Evolutionary conservation across 2,329 filamentous ascomycete species (phyloP).

Genomic region (Calonectria pauciramosa): DNA sequence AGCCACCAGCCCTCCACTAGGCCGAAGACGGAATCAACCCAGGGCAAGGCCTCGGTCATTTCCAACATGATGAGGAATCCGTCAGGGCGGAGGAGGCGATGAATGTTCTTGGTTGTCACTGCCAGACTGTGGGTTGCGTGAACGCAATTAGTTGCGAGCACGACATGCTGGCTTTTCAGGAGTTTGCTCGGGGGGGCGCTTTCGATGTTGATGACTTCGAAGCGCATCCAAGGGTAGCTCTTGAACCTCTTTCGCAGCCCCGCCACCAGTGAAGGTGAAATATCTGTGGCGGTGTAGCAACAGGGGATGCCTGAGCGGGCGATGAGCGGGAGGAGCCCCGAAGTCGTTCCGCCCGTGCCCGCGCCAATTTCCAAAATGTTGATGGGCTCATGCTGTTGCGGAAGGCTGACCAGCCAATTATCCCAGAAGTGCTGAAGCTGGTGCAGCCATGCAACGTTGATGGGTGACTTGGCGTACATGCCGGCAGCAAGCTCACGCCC

Average conservation of each 20-base stretch:
- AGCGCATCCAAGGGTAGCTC: constrained; percentile 9
- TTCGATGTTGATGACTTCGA: constrained; percentile 12
- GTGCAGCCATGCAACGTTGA: neutral
- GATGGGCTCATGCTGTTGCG: neutral
- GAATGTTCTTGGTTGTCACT: neutral
- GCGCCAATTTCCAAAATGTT: constrained; percentile 19
- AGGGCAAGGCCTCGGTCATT: constrained; percentile 6
- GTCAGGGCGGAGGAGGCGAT: neutral
- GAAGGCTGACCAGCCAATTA: neutral
- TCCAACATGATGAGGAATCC: constrained; percentile 26
- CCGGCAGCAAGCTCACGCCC: neutral
- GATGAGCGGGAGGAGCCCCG: neutral
- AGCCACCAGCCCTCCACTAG: constrained; percentile 27
- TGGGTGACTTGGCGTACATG: neutral
- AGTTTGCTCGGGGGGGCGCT: neutral
- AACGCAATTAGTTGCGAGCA: constrained; percentile 17
- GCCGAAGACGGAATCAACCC: constrained; percentile 8
- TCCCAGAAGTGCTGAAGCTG: neutral
- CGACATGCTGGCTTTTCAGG: constrained; percentile 2
- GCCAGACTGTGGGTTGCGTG: constrained; percentile 13
- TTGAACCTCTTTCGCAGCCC: neutral
- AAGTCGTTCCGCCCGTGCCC: constrained; percentile 12
- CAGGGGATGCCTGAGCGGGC: neutral
- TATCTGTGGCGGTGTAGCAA: constrained; percentile 17
- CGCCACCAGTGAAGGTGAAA: constrained; percentile 13